phyloP scores from a whole-genome alignment of 805 yeast species.

The Ogataea philodendri region DNA sequence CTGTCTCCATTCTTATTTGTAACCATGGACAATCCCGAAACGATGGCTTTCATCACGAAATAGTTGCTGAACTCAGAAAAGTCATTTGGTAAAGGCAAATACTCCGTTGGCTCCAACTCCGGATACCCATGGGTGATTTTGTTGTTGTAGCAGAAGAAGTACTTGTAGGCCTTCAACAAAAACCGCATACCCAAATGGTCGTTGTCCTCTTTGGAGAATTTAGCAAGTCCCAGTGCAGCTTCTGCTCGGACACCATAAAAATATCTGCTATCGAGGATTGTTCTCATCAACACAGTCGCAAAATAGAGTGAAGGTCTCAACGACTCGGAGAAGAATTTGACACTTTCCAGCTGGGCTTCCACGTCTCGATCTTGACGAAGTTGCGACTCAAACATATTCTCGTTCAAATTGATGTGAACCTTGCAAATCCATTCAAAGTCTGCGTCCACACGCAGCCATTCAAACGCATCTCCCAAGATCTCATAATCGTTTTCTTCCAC shows the following conservation, averaged over 20 bases:
- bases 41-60: constrained; percentile 68
- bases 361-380: constrained; percentile 93
- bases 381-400: constrained; percentile 92
- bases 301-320: constrained; percentile 60
- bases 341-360: constrained; percentile 89
- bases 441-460: constrained; percentile 97
- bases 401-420: constrained; percentile 81
- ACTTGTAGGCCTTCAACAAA: constrained; percentile 65
- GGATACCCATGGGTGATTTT: constrained; percentile 28
- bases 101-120: constrained; percentile 35
- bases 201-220: constrained; percentile 57
- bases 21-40: constrained; percentile 56
- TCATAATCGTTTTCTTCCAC: constrained; percentile 56
- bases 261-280: constrained; percentile 79
- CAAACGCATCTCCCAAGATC: constrained; percentile 74
- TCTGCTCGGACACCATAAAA: constrained; percentile 86
- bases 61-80: constrained; percentile 69
- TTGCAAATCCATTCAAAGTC: constrained; percentile 96
- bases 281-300: constrained; percentile 74
- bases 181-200: constrained; percentile 73
- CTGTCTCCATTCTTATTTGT: constrained; percentile 59
- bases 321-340: constrained; percentile 63
- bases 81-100: constrained; percentile 76
- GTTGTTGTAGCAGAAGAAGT: constrained; percentile 67
- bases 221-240: constrained; percentile 78